Base-by-base conservation (phyloP, 225 moss, liverwort and hornwort species). In the Polytrichum commune region DNA sequence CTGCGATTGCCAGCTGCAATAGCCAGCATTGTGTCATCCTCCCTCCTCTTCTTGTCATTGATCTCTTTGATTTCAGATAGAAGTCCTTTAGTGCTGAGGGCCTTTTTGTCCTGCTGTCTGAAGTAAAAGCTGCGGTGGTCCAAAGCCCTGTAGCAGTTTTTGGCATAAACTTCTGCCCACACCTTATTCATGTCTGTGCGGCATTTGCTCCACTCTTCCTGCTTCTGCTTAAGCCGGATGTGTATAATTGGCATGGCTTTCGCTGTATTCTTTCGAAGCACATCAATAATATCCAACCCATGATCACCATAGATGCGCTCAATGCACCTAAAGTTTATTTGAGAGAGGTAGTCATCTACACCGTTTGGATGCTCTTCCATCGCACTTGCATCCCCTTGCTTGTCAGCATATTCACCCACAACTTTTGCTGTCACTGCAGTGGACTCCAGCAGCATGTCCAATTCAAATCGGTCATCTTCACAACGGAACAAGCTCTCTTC, bases 281-380 rank as follows among this genome's bases (percentile, higher is more conserved):
- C 56, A 75, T 90, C 90, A 62, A 90, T 76, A 54, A 90, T 78
- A 61, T 90, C 90, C 32, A 87, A 64, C 26, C 93, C 93, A 68
- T 93, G 93, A 78, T 93, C 93, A 27, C 93, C 93, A 76, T 93
- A 93, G 19, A 93, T 85, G 38, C 93, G 86, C 78, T 93, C 93
- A 26, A 93, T 85, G 67, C 88, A 90, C 29, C 93, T 76, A 62
- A 93, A 66, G 65, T 90, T 83, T 63, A 90, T 84, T 16, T 88
- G 73, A 68, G 79, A 83, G 60, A 93, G 69, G 23, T 85, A 85
- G 13, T 89, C 90, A 28, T 86, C 86, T 70, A 86, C 65, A 55
- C 74, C 69, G 24, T 78, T 78, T 13, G 88, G 54, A 26, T 74
- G 23, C 35, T 76, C 79, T 27, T 82, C 75, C 62, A 86, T 86